phyloP scores from a whole-genome alignment of 2,329 filamentous ascomycete species.

The Pyrenochaeta sp. region DNA sequence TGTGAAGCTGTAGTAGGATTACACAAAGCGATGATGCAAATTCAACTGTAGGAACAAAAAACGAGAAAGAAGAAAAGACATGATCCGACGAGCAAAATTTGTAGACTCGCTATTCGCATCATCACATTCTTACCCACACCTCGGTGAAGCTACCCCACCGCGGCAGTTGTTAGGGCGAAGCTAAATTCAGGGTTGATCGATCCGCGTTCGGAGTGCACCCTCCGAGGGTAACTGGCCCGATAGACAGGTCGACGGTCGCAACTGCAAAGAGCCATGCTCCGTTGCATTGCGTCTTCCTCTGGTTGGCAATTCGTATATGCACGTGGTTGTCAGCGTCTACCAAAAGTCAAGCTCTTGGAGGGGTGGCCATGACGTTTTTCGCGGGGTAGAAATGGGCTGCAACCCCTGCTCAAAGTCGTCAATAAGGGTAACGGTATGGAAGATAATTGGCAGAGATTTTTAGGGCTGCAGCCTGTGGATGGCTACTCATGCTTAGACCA shows the following conservation, averaged over 20 bases:
- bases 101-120: conserved; percentile 9
- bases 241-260: not conserved
- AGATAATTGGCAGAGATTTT: not conserved
- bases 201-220: conserved; percentile 6
- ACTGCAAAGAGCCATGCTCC: not conserved
- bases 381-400: conserved; percentile 19
- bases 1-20: not conserved
- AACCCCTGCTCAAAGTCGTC: not conserved
- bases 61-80: not conserved
- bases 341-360: conserved; percentile 7
- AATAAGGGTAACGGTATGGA: not conserved
- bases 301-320: not conserved
- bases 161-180: conserved; percentile 44
- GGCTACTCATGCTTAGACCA: not conserved
- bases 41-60: not conserved
- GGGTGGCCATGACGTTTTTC: conserved; percentile 28
- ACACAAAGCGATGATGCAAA: not conserved
- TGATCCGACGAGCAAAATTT: conserved; percentile 9
- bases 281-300: too few relatives aligned
- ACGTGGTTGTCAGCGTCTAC: not conserved
- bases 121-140: conserved; percentile 9
- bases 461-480: too few relatives aligned
- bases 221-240: conserved; percentile 1
- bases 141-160: conserved; percentile 41
- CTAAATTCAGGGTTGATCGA: conserved; percentile 13